A percentile compares a stretch with the other conserved stretches of the same genome.
These are phyloP conservation scores for Cladorrhinum sp. DNA, from an alignment of 2,329 filamentous ascomycete species.

Conservation along the genomic window DNA sequence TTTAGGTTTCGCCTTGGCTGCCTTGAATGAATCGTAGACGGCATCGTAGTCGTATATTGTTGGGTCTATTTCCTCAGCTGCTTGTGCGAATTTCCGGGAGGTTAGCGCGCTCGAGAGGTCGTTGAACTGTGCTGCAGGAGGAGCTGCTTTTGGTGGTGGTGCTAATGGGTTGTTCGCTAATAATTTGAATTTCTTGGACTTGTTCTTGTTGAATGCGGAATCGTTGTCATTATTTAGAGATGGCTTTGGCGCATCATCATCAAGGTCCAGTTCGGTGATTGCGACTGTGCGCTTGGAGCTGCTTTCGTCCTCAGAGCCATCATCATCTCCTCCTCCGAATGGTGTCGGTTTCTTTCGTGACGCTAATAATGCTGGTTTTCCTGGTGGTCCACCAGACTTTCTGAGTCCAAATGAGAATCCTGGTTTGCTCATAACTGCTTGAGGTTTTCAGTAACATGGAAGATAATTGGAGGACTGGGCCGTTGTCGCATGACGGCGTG, in stretches of 20 bases:
- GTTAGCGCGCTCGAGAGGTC: slow-evolving; percentile 65
- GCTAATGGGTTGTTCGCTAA: slow-evolving; percentile 29
- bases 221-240: slow-evolving; percentile 12
- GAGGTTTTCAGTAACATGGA: not conserved
- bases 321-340: slow-evolving; percentile 59
- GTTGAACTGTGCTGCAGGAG: slow-evolving; percentile 51
- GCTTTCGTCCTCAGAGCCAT: slow-evolving; percentile 47
- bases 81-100: slow-evolving; percentile 61
- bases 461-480: not conserved
- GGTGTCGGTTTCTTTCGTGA: slow-evolving; percentile 50
- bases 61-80: slow-evolving; percentile 65
- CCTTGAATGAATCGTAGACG: slow-evolving; percentile 74
- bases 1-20: slow-evolving; percentile 50
- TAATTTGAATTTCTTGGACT: slow-evolving; percentile 32
- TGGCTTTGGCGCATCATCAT: slow-evolving; percentile 38
- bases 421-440: slow-evolving; percentile 45
- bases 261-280: slow-evolving; percentile 60
- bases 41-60: slow-evolving; percentile 83
- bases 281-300: slow-evolving; percentile 42
- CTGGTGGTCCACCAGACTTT: slow-evolving; percentile 50
- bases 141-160: slow-evolving; percentile 34
- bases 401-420: slow-evolving; percentile 56
- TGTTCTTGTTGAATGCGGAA: slow-evolving; percentile 15
- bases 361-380: slow-evolving; percentile 45
- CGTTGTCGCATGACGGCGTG: not conserved